A percentile compares a stretch with the other conserved stretches of the same genome.
phyloP scores from a whole-genome alignment of 306 rosid species.

The Prunus campanulata region DNA sequence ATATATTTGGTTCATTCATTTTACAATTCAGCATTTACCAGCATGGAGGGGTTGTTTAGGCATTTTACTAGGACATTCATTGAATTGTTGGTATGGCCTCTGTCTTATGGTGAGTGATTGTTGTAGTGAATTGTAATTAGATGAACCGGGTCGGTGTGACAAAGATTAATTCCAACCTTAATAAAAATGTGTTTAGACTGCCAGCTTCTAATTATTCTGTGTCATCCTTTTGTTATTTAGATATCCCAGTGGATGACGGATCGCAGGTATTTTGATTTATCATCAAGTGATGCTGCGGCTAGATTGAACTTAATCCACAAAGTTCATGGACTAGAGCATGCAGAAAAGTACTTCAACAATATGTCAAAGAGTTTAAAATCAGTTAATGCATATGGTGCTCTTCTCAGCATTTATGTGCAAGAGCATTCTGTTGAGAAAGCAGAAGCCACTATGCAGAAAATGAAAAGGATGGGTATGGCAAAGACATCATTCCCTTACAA shows the following conservation, averaged over 20 bases:
- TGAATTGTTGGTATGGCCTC: not conserved
- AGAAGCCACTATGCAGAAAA: constrained; percentile 29
- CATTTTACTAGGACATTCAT: not conserved
- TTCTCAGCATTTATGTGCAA: constrained; percentile 28
- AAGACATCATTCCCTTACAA: constrained; percentile 33
- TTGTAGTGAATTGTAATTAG: no score
- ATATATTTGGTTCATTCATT: not conserved
- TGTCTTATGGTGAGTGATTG: no score
- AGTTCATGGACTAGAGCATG: constrained; percentile 35
- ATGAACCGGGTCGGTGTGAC: not conserved
- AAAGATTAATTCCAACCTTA: not conserved
- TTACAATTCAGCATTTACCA: not conserved
- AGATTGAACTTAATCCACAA: constrained; percentile 34
- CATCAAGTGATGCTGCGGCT: constrained; percentile 32
- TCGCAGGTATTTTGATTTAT: constrained; percentile 22
- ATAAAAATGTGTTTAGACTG: not conserved
- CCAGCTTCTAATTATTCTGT: not conserved
- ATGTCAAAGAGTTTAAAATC: constrained; percentile 25
- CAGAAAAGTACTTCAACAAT: constrained; percentile 33
- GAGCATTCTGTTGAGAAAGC: constrained; percentile 31
- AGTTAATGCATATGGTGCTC: constrained; percentile 23
- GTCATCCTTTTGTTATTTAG: constrained; percentile 11
- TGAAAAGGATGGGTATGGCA: constrained; percentile 25
- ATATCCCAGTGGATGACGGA: constrained; percentile 43
- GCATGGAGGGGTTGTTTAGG: not conserved